Conservation (phyloP, 1,284 basidiomycete genomes). For the Ceratobasidium sp. region DNA sequence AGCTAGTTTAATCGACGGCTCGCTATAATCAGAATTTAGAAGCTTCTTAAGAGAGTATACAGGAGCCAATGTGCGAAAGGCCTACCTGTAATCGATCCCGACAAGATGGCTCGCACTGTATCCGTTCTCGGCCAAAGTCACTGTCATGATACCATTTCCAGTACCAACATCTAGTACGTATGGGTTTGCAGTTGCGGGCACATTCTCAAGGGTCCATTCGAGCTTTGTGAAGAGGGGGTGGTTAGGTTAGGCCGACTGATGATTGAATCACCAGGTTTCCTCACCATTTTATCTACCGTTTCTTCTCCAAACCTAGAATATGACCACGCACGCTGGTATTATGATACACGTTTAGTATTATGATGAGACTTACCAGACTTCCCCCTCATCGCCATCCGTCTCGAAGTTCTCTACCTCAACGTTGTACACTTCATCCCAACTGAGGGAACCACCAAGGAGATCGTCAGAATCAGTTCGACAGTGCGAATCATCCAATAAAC, state of each 20-base stretch:
- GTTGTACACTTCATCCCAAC: constrained; percentile 78
- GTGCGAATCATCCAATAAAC: not conserved
- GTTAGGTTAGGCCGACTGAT: not conserved
- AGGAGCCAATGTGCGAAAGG: not conserved
- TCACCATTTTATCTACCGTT: constrained; percentile 79
- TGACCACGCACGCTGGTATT: too few species aligned
- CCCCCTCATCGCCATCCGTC: constrained; percentile 84
- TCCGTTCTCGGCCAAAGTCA: constrained; percentile 74
- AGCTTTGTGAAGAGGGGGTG: constrained; percentile 37
- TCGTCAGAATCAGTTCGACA: not conserved
- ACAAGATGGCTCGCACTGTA: constrained; percentile 65
- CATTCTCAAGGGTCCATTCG: constrained; percentile 46
- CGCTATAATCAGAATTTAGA: not conserved
- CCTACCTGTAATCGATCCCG: constrained; percentile 83
- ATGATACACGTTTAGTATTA: too few species aligned
- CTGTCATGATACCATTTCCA: constrained; percentile 83
- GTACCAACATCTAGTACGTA: constrained; percentile 79
- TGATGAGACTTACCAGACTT: constrained; percentile 78
- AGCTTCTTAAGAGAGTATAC: not conserved
- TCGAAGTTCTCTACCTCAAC: constrained; percentile 79
- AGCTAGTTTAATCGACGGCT: constrained; percentile 54
- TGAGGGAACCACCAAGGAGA: constrained; percentile 49
- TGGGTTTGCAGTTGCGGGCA: constrained; percentile 47
- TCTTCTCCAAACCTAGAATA: constrained; percentile 82
- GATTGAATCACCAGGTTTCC: not conserved